Conservation (phyloP, 768 basidiomycete species). For the Tylopilus felleus region DNA sequence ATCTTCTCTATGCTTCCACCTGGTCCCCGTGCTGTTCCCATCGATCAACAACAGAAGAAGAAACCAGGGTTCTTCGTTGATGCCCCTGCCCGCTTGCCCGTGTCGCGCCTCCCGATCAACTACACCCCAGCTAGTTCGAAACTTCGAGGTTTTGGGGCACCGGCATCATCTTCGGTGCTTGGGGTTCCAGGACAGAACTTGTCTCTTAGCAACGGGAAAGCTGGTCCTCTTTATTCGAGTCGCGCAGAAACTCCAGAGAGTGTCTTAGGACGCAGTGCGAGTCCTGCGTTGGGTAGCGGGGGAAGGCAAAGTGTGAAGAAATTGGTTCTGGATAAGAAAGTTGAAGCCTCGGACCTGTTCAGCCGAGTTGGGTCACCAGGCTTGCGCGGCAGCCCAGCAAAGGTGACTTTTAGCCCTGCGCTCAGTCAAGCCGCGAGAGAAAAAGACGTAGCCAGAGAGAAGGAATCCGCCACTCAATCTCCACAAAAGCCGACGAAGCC, state of each 20-base stretch:
- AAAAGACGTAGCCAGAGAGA: conserved; percentile 52
- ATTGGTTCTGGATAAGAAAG: conserved; percentile 81
- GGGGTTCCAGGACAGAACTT: conserved; percentile 32
- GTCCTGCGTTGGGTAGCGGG: conserved; percentile 66
- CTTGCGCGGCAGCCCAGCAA: conserved; percentile 32
- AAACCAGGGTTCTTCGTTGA: conserved; percentile 77
- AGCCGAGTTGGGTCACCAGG: conserved; percentile 42
- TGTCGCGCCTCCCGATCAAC: conserved; percentile 61
- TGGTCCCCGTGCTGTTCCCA: conserved; percentile 58
- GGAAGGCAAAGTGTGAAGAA: conserved; percentile 87
- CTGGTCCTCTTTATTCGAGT: conserved; percentile 52
- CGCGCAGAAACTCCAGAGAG: conserved; percentile 56
- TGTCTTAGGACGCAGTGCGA: conserved; percentile 53
- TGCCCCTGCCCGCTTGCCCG: conserved; percentile 66
- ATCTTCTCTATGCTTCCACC: conserved; percentile 75
- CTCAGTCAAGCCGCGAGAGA: conserved; percentile 73
- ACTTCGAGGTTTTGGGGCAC: conserved; percentile 61
- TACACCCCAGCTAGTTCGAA: conserved; percentile 62
- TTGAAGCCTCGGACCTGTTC: conserved; percentile 71
- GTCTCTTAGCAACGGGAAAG: conserved; percentile 54
- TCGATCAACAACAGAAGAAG: conserved; percentile 68
- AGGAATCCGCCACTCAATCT: conserved; percentile 29
- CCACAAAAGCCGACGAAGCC: conserved; percentile 17
- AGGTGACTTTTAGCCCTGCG: conserved; percentile 71
- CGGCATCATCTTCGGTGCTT: conserved; percentile 38